These are phyloP conservation scores for Hypoxylon perforatum DNA, from an alignment of 495 filamentous ascomycete genomes.

Conservation along the genomic window DNA sequence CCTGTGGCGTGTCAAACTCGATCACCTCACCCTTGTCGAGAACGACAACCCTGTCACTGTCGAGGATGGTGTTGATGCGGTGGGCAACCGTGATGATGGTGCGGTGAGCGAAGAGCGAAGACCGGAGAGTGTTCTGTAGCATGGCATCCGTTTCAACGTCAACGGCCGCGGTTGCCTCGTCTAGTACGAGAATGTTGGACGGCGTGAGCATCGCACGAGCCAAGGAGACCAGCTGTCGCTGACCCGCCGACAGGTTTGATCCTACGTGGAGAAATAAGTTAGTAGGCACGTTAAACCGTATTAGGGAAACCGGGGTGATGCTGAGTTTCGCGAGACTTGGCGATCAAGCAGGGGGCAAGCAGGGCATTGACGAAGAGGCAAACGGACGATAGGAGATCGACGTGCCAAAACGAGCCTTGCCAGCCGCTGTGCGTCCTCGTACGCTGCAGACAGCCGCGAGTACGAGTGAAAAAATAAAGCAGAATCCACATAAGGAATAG, in stretches of 20 bases:
- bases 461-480: constrained; percentile 6
- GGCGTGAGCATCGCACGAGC: constrained; percentile 94
- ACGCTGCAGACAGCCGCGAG: constrained; percentile 41
- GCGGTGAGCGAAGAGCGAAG: constrained; percentile 78
- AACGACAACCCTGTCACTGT: constrained; percentile 90
- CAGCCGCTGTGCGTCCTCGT: constrained; percentile 25
- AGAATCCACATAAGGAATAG: constrained; percentile 1
- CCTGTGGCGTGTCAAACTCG: constrained; percentile 59
- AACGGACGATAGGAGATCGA: constrained; percentile 17
- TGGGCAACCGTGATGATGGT: constrained; percentile 99
- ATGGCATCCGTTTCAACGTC: constrained; percentile 94
- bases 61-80: constrained; percentile 95
- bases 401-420: constrained; percentile 33
- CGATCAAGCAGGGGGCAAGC: constrained; percentile 20
- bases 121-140: constrained; percentile 74
- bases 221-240: constrained; percentile 92
- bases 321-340: constrained; percentile 7
- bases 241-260: constrained; percentile 85
- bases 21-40: constrained; percentile 65
- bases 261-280: constrained; percentile 52
- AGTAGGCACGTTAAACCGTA: constrained; percentile 40
- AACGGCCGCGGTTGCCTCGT: constrained; percentile 97
- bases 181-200: constrained; percentile 95
- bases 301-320: constrained; percentile 2
- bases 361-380: constrained; percentile 7